Conservation (phyloP, 352 stramenopile species). For the Peronosclerospora sorghi region DNA sequence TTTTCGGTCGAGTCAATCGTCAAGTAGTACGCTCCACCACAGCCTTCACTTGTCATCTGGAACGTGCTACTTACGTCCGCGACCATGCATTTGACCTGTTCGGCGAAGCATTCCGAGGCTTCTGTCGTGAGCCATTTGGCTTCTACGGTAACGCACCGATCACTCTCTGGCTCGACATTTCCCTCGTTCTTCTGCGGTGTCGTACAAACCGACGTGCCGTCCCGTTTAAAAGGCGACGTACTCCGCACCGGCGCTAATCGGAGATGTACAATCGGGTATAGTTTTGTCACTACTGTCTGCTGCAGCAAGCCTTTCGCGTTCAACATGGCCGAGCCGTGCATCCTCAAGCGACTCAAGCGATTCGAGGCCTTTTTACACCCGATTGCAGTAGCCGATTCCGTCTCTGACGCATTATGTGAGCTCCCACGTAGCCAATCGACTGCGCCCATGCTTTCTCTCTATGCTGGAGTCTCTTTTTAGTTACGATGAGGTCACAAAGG, state of each 20-base stretch:
- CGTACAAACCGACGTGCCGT: background rate
- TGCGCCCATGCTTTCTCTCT: slow-evolving; percentile 29
- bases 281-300: slow-evolving; percentile 30
- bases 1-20: slow-evolving; percentile 16
- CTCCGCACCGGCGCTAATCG: slow-evolving; percentile 23
- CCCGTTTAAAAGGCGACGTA: slow-evolving; percentile 19
- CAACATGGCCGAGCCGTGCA: slow-evolving; percentile 31
- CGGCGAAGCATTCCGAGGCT: slow-evolving; percentile 28
- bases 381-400: background rate
- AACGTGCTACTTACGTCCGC: slow-evolving; percentile 28
- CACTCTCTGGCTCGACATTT: slow-evolving; percentile 6
- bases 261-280: slow-evolving; percentile 38
- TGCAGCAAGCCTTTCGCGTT: slow-evolving; percentile 36
- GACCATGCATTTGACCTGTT: slow-evolving; percentile 27
- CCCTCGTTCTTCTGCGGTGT: background rate
- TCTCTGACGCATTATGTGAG: slow-evolving; percentile 6
- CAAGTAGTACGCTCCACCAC: slow-evolving; percentile 61
- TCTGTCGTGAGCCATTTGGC: slow-evolving; percentile 39
- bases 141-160: slow-evolving; percentile 7
- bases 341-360: slow-evolving; percentile 22
- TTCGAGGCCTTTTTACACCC: slow-evolving; percentile 3
- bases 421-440: slow-evolving; percentile 23
- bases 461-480: slow-evolving; percentile 11
- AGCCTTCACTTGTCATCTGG: slow-evolving; percentile 66
- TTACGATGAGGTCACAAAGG: background rate